phyloP scores from a whole-genome alignment of 768 basidiomycete species.

The Suillus ampliporus region DNA sequence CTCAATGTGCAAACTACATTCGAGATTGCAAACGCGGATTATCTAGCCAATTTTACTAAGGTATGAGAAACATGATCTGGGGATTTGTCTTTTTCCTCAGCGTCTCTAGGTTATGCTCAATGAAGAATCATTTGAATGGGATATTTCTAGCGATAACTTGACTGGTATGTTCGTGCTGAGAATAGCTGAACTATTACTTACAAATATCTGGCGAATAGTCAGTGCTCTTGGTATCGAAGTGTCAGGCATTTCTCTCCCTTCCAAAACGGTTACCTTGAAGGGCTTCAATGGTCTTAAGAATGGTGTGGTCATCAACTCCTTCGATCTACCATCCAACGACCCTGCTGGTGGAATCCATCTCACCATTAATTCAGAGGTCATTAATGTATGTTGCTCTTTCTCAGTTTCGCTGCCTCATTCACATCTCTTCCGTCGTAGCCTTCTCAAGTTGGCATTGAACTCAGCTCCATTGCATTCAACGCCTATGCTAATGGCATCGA shows the following conservation, averaged over 20 bases:
- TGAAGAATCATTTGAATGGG: conserved; percentile 71
- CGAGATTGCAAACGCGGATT: conserved; percentile 58
- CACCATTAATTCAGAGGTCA: conserved; percentile 61
- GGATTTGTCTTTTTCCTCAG: not conserved
- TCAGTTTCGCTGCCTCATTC: conserved; percentile 7
- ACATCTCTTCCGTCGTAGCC: conserved; percentile 47
- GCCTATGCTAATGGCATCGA: conserved; percentile 56
- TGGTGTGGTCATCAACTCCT: conserved; percentile 66
- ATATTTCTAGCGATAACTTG: conserved; percentile 66
- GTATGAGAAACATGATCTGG: conserved; percentile 29
- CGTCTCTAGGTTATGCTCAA: conserved; percentile 56
- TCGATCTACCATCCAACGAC: conserved; percentile 74
- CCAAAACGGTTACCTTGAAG: conserved; percentile 65
- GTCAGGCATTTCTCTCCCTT: conserved; percentile 55
- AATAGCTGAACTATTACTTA: conserved; percentile 8
- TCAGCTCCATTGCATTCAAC: conserved; percentile 66
- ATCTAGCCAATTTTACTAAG: conserved; percentile 70
- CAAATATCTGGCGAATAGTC: conserved; percentile 42
- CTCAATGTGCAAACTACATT: conserved; percentile 62
- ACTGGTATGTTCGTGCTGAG: conserved; percentile 46
- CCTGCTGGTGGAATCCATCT: conserved; percentile 74
- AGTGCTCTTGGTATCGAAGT: conserved; percentile 65
- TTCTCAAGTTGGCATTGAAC: conserved; percentile 74
- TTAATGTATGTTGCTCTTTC: conserved; percentile 53
- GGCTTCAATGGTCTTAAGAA: conserved; percentile 73